phyloP scores from a whole-genome alignment of 805 yeast species.

The Teunomyces pallodes region DNA sequence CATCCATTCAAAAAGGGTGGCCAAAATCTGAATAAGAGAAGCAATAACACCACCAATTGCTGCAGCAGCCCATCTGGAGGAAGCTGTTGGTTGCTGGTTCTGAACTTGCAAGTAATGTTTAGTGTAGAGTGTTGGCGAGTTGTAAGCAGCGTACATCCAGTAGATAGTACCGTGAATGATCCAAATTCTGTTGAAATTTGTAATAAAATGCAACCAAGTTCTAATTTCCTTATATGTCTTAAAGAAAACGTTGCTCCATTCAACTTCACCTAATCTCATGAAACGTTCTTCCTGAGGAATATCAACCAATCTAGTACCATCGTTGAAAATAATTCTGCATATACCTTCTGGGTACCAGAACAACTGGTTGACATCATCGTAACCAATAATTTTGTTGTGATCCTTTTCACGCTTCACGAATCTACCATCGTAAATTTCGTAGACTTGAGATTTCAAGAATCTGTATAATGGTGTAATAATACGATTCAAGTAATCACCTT shows the following conservation, averaged over 20 bases:
- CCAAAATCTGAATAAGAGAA: constrained; percentile 72
- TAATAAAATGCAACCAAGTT: constrained; percentile 94
- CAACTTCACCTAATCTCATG: constrained; percentile 84
- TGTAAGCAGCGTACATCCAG: constrained; percentile 95
- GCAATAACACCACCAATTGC: constrained; percentile 94
- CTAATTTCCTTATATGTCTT: constrained; percentile 95
- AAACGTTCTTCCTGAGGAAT: constrained; percentile 88
- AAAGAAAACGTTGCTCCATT: constrained; percentile 89
- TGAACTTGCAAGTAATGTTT: constrained; percentile 77
- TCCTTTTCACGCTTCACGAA: constrained; percentile 82
- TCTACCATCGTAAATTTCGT: constrained; percentile 78
- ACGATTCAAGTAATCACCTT: constrained; percentile 88
- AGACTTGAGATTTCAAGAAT: constrained; percentile 76
- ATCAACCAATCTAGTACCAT: constrained; percentile 89
- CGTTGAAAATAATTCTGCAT: constrained; percentile 84
- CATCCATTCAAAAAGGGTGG: constrained; percentile 90
- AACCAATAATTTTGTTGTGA: constrained; percentile 80
- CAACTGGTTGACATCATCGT: constrained; percentile 97
- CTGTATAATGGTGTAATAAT: constrained; percentile 88
- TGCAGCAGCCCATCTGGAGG: constrained; percentile 88
- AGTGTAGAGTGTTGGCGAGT: constrained; percentile 89
- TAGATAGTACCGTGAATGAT: constrained; percentile 82
- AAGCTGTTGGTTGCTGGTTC: constrained; percentile 84
- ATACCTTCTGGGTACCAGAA: constrained; percentile 99
- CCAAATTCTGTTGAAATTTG: constrained; percentile 98